Conservation (phyloP, 2,329 filamentous ascomycete species). For the Apiospora malaysiana region DNA sequence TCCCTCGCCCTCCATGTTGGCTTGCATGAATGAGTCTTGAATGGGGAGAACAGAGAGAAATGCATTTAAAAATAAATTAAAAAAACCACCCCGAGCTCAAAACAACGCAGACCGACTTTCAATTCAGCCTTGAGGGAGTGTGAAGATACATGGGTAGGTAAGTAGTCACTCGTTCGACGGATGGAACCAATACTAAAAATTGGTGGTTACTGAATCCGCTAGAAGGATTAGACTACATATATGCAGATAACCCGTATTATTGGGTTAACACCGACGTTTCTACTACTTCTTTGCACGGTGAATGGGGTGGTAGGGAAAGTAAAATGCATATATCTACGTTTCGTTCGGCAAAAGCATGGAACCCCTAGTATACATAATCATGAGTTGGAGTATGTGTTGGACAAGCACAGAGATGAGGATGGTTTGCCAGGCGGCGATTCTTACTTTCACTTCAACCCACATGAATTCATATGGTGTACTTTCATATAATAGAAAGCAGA, state of each 20-base stretch:
- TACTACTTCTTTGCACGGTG: background rate
- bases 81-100: too few relatives aligned
- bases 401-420: background rate
- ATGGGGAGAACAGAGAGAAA: too few relatives aligned
- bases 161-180: background rate
- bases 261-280: background rate
- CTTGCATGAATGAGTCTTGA: too few relatives aligned
- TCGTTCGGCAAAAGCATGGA: background rate
- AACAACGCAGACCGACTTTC: too few relatives aligned
- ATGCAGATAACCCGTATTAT: background rate
- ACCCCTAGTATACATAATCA: background rate
- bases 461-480: background rate
- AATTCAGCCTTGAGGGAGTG: too few relatives aligned
- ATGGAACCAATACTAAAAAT: background rate
- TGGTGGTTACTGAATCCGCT: background rate
- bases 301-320: background rate
- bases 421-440: too few relatives aligned
- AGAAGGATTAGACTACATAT: background rate
- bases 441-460: background rate
- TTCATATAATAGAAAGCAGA: background rate
- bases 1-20: background rate
- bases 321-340: background rate
- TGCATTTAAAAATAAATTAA: too few relatives aligned
- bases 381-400: background rate
- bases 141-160: background rate